Evolutionary conservation across 1,284 basidiomycete species (phyloP), one percentile per base, ranked within the genome.

Genomic region (Inonotus hispidus): DNA sequence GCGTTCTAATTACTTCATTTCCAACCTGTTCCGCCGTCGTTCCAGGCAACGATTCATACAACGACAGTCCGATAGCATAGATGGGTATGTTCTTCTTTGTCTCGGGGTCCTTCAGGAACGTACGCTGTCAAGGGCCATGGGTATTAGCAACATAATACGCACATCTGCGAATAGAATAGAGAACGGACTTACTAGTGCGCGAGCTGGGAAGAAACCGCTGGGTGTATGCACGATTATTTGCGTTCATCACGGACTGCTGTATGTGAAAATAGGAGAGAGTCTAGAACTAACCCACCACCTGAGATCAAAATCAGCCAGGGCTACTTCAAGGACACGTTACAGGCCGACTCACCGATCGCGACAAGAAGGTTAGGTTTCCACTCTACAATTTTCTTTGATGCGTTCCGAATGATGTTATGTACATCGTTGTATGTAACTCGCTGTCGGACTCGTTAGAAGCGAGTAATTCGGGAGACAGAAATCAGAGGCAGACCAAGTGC

Each of bases 131-230:
- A 35, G 50, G 29, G 32, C n/a, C 16, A n/a, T n/a, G 35, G 52
- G 56, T 43, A 39, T 27, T 19, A 57, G 25, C 54, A 25, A 32
- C 25, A 45, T 43, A 7, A 7, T 43, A 43, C 16, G 16, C 16
- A n/a, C 41, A 16, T 43, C 38, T 43, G 16, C 16, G 41, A 21
- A 3, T n/a, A 7, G 41, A 21, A 43, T n/a, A 14, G 32, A 54
- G 62, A 49, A 56, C 41, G 56, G 37, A 60, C 65, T 67, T 66
- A 89, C 90, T 81, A 96, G 82, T 57, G 96, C 91, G 64, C 94
- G 89, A 27, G 95, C 93, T 52, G 95, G 94, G 75, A 96, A 94
- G 77, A 96, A 96, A 43, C 94, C 94, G 56, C 94, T 90, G 72
- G 58, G 65, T 59, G 64, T 58, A 65, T 59, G 64, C 63, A 56